Evolutionary conservation across 2,329 filamentous ascomycete genomes (phyloP), one percentile per base, ranked within the genome.

Genomic region (Xylariaceae sp.): DNA sequence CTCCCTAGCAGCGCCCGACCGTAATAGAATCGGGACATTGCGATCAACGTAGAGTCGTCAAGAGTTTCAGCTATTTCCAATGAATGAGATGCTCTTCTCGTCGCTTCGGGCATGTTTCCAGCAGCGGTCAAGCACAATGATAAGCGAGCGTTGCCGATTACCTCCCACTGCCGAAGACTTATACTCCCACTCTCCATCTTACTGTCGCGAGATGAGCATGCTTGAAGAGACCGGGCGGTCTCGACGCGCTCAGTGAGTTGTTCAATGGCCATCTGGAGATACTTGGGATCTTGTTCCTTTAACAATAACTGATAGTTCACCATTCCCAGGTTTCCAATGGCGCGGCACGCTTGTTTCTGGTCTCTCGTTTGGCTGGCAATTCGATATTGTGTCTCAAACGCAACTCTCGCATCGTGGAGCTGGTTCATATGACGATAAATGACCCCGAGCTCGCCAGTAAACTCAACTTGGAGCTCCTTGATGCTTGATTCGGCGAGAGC

Each of bases 311-410:
- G 59, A 31, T 61, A 64, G 38, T 63, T 60, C 1, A 58, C 50
- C 55, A 63, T 62, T 5, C 60, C 61, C 4, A 63, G 37, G 32
- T 63, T 63, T 2, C 62, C 62, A 17, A 64, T 45, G 1, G 62
- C 56, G 3, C 62, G 56, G 32, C 57, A 60, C 15, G 48, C 45
- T 27, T 50, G 48, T 2, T 30, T 34, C 9, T 54, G 44, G 1
- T 48, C 36, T 0, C 43, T 41, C 6, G 61, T 41, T 13, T 50
- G 12, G 28, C 51, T 55, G 2, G 60, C 59, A 1, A 40, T 48
- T 2, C 51, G 28, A 38, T 62, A 61, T 39, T 63, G 59, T 5
- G 43, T 34, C 33, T 53, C 27, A 31, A 54, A 56, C 7, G 51
- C 52, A 0, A 32, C 16, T 39, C 50, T 53, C 5, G 59, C 56